Conservation (phyloP, 225 moss, liverwort and hornwort species). For the Takakia lepidozioides region DNA sequence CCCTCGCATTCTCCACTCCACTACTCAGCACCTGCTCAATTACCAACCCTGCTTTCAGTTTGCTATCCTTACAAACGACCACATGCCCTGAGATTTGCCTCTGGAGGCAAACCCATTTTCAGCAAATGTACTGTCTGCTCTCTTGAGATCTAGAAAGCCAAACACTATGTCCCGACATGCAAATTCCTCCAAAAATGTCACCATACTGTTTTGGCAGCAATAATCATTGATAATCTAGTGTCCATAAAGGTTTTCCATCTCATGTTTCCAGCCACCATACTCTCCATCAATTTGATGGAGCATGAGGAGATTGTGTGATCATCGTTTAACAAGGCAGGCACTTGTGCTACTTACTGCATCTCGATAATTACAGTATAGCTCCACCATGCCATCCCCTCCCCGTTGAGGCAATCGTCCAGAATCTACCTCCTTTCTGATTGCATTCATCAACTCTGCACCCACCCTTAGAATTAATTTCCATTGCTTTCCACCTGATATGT, state of each 20-base stretch:
- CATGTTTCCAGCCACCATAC: too few relatives aligned
- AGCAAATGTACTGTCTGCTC: not conserved
- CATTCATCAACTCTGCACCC: constrained; percentile 70
- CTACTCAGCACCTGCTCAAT: constrained; percentile 54
- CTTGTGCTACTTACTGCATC: constrained; percentile 54
- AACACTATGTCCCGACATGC: not conserved
- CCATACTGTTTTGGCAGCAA: too few relatives aligned
- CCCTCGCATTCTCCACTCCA: constrained; percentile 63
- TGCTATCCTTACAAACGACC: not conserved
- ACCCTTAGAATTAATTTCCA: too few relatives aligned
- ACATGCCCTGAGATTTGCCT: not conserved
- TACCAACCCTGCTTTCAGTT: not conserved
- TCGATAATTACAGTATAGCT: constrained; percentile 83
- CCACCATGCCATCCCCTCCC: constrained; percentile 66
- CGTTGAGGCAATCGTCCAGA: constrained; percentile 52
- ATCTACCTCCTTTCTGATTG: constrained; percentile 63
- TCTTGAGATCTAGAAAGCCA: not conserved
- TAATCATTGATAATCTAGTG: too few relatives aligned
- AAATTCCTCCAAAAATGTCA: not conserved
- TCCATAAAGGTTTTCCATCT: too few relatives aligned
- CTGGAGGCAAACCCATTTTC: not conserved
- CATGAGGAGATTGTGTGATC: too few relatives aligned
- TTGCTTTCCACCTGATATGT: too few relatives aligned
- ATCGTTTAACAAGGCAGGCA: not conserved
- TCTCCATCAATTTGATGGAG: not conserved